Evolutionary conservation across 2,329 filamentous ascomycete genomes (phyloP).

Genomic region (Aspergillus ibericus): DNA sequence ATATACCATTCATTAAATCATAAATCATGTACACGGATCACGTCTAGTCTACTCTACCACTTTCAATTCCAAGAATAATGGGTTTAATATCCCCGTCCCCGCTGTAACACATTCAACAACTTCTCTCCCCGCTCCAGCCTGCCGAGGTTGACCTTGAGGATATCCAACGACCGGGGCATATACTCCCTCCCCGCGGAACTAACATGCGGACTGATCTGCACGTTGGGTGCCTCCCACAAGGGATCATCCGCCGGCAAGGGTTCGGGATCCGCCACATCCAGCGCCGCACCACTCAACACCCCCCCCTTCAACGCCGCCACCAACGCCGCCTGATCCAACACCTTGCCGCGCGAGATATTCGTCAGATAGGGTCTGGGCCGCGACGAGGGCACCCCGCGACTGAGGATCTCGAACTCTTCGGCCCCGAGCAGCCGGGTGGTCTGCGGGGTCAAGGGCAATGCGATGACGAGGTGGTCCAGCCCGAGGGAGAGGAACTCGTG

Average conservation of each 20-base stretch:
- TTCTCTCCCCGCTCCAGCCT: constrained; percentile 53
- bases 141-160: constrained; percentile 59
- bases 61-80: background rate
- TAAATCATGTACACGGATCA: background rate
- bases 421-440: constrained; percentile 58
- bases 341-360: constrained; percentile 69
- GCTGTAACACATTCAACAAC: constrained; percentile 63
- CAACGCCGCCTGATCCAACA: constrained; percentile 63
- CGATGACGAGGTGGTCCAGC: constrained; percentile 58
- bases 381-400: constrained; percentile 25
- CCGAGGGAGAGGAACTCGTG: constrained; percentile 56
- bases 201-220: constrained; percentile 68
- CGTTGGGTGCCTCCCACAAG: constrained; percentile 69
- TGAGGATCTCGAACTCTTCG: constrained; percentile 57
- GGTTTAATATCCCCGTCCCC: constrained; percentile 60
- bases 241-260: constrained; percentile 67
- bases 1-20: background rate
- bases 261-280: constrained; percentile 80
- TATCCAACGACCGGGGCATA: constrained; percentile 56
- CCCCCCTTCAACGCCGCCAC: constrained; percentile 59
- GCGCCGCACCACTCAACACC: constrained; percentile 64
- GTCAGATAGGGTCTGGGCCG: constrained; percentile 58
- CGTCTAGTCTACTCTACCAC: background rate
- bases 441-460: constrained; percentile 57
- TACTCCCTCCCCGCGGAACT: constrained; percentile 58